Base-by-base conservation (phyloP, 495 filamentous ascomycete genomes). In the Neurospora sp. region DNA sequence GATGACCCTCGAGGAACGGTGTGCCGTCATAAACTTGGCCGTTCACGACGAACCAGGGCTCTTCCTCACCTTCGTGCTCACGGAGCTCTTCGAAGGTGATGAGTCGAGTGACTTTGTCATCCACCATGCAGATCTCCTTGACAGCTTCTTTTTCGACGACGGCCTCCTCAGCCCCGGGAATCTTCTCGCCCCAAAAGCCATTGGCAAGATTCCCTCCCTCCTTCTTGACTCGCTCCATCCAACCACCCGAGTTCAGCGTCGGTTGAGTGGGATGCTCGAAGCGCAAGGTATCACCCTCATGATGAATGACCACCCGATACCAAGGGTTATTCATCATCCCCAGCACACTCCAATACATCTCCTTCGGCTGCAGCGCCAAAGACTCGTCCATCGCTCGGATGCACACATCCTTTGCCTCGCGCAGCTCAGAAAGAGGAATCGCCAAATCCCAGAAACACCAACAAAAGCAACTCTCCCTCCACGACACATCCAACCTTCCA, bases 281-380 rank as follows among this genome's bases (percentile, higher is more conserved):
- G 8, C 88, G 86, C 59, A 98, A 80, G 31, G 74, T 78, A 41
- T 89, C 84, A 0, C 83, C 86, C 74, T 97, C 92, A 72, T 90
- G 90, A 53, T 87, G 89, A 72, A 98, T 93, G 6, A 89, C 87
- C 7, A 98, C 86, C 17, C 95, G 86, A 80, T 90, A 98, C 95
- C 95, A 98, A 8, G 94, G 91, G 77, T 97, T 98, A 79, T 98
- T 97, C 95, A 98, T 98, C 95, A 98, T 98, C 0, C 95, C 95
- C 53, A 98, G 82, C 20, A 97, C 94, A 72, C 88, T 92, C 95
- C 95, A 98, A 81, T 98, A 98, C 92, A 97, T 97, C 76, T 98
- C 95, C 73, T 92, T 85, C 7, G 95, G 94, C 78, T 97, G 94
- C 1, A 93, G 83, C 76, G 90, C 92, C 89, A 98, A 89, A 40